Conservation (phyloP, 2,329 filamentous ascomycete species). For the Coleophoma cylindrospora region DNA sequence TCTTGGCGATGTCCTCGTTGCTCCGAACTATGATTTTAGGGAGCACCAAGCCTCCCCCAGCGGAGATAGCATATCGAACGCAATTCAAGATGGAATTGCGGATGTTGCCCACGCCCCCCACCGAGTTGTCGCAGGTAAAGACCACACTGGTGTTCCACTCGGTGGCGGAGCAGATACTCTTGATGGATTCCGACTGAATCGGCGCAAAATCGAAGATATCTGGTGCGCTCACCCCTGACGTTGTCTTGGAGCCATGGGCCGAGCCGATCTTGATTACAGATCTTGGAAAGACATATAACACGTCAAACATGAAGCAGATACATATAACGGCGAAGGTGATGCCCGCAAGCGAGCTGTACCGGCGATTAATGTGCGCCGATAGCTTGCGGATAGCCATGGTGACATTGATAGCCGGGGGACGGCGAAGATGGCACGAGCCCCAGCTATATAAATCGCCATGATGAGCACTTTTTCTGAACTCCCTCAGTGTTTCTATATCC, state of each 20-base stretch:
- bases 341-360: neutral
- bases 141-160: conserved; percentile 19
- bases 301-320: neutral
- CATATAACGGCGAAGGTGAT: neutral
- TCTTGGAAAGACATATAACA: neutral
- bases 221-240: neutral
- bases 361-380: neutral
- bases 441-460: no score
- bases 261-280: neutral
- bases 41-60: conserved; percentile 17
- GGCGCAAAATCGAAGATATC: conserved; percentile 18
- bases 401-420: neutral
- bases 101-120: conserved; percentile 23
- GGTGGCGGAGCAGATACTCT: conserved; percentile 13
- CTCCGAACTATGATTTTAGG: conserved; percentile 15
- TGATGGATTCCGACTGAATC: conserved; percentile 16
- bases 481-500: no score
- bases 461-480: no score
- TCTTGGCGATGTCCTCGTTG: conserved; percentile 13
- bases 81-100: conserved; percentile 25
- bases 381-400: neutral
- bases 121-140: conserved; percentile 20
- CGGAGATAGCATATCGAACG: conserved; percentile 21
- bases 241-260: neutral
- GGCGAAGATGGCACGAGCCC: no score